Percentiles rank a stretch among this genome's conserved stretches.
Evolutionary conservation across 1,139 yeast species (phyloP).

Genomic region (Yamadazyma oceani): DNA sequence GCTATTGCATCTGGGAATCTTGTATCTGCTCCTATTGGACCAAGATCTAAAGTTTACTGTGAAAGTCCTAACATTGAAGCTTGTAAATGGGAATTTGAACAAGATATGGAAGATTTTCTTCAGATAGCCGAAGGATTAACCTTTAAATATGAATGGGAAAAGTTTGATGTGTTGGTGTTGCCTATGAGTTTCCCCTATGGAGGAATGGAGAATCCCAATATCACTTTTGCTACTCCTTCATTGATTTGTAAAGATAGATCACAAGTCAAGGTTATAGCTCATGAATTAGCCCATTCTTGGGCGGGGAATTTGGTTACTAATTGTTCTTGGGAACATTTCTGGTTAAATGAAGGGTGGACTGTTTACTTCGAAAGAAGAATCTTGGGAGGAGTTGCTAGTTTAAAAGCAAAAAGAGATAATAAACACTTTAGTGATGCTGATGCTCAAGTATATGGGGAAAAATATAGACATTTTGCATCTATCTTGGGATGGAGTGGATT

Average conservation of each 20-base stretch:
- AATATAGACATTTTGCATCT: constrained; percentile 31
- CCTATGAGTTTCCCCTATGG: constrained; percentile 41
- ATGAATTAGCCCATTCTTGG: constrained; percentile 43
- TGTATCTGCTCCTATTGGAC: constrained; percentile 32
- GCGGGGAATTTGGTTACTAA: constrained; percentile 39
- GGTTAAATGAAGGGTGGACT: constrained; percentile 44
- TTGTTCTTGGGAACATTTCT: constrained; percentile 39
- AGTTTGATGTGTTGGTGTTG: constrained; percentile 33
- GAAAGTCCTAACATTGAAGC: constrained; percentile 26
- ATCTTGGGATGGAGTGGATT: constrained; percentile 33
- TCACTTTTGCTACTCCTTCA: constrained; percentile 39
- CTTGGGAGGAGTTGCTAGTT: constrained; percentile 30
- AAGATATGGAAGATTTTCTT: constrained; percentile 36
- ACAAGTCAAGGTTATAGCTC: constrained; percentile 38
- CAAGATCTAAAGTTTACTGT: constrained; percentile 33
- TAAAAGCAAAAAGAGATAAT: constrained; percentile 25
- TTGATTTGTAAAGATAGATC: constrained; percentile 35
- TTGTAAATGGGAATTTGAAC: constrained; percentile 39
- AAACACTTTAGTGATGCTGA: constrained; percentile 19
- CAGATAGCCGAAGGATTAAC: constrained; percentile 34
- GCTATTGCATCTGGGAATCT: constrained; percentile 38
- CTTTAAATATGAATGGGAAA: constrained; percentile 36
- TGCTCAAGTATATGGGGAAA: constrained; percentile 29
- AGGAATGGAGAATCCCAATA: constrained; percentile 42
- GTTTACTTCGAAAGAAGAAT: constrained; percentile 39